phyloP scores from a whole-genome alignment of 177 flowering plant species.

The Telopea speciosissima region DNA sequence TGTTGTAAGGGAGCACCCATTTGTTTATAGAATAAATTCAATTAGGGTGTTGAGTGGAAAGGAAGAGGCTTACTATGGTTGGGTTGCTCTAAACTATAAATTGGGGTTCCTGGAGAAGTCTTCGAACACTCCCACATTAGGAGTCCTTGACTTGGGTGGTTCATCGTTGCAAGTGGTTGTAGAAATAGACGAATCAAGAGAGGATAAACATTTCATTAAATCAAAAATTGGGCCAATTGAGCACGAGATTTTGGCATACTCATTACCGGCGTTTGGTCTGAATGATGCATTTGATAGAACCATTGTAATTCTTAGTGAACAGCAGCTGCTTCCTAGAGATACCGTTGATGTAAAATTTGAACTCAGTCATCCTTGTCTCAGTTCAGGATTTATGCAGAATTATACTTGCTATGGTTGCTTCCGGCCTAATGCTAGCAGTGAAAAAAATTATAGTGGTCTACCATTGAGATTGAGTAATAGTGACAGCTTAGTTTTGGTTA shows the following conservation, averaged over 20 bases:
- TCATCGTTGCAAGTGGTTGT: conserved; percentile 65
- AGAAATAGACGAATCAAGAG: conserved; percentile 28
- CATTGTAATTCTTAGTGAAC: conserved; percentile 35
- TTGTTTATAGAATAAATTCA: conserved; percentile 36
- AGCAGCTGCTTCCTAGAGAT: conserved; percentile 11
- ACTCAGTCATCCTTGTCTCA: conserved; percentile 59
- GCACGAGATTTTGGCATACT: conserved; percentile 43
- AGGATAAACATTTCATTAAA: conserved; percentile 26
- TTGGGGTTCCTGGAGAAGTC: conserved; percentile 35
- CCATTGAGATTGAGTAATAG: too few relatives aligned
- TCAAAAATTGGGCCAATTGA: conserved; percentile 37
- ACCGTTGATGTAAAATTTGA: conserved; percentile 17
- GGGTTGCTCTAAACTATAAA: conserved; percentile 62
- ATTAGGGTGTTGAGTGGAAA: conserved; percentile 56
- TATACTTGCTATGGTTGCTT: conserved; percentile 47
- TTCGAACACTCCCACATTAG: conserved; percentile 31
- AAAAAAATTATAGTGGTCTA: conserved; percentile 8
- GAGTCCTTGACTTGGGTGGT: conserved; percentile 74
- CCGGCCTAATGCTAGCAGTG: conserved; percentile 9
- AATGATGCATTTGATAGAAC: conserved; percentile 67
- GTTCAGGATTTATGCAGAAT: conserved; percentile 35
- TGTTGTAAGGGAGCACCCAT: conserved; percentile 38
- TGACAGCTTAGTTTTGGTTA: conserved; percentile 16
- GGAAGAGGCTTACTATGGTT: conserved; percentile 75
- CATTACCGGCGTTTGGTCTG: conserved; percentile 55